A percentile compares a stretch with the other conserved stretches of the same genome.
Evolutionary conservation across 441 rosid species (phyloP).

Genomic region (Brassica hybrid): DNA sequence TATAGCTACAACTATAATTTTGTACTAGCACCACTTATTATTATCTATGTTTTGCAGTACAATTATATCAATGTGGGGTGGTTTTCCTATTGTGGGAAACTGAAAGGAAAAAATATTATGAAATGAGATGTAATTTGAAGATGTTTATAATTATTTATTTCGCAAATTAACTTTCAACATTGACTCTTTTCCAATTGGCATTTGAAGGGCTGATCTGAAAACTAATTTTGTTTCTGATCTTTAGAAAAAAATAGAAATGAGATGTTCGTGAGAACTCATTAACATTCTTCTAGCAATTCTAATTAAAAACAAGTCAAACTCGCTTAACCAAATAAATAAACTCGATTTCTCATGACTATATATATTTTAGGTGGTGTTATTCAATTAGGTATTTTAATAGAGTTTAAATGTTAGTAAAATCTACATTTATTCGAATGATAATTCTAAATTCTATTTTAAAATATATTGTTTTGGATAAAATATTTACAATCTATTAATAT

Average conservation of each 20-base stretch:
- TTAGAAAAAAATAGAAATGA: background rate
- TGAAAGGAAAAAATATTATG: background rate
- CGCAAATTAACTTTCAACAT: background rate
- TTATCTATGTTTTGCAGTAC: conserved; percentile 12
- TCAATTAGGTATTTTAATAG: no score
- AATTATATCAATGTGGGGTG: conserved; percentile 14
- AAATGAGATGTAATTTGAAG: conserved; percentile 19
- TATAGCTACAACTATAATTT: background rate
- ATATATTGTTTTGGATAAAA: no score
- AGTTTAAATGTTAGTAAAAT: no score
- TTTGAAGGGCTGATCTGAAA: background rate
- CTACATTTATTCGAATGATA: no score
- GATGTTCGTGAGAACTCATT: conserved; percentile 4
- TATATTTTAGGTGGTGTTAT: background rate
- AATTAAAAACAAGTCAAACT: background rate
- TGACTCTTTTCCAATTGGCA: background rate
- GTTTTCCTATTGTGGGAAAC: background rate
- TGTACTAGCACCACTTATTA: conserved; percentile 8
- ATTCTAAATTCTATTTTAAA: no score
- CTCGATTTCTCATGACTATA: background rate
- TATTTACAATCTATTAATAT: background rate
- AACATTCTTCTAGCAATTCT: background rate
- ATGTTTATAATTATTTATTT: background rate
- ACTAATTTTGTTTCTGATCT: background rate
- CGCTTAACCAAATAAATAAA: background rate